Percentiles rank a stretch among this genome's conserved stretches.
These are phyloP conservation scores for Zygoascus bituminiphila DNA, from an alignment of 805 yeast species.

Conservation along the genomic window DNA sequence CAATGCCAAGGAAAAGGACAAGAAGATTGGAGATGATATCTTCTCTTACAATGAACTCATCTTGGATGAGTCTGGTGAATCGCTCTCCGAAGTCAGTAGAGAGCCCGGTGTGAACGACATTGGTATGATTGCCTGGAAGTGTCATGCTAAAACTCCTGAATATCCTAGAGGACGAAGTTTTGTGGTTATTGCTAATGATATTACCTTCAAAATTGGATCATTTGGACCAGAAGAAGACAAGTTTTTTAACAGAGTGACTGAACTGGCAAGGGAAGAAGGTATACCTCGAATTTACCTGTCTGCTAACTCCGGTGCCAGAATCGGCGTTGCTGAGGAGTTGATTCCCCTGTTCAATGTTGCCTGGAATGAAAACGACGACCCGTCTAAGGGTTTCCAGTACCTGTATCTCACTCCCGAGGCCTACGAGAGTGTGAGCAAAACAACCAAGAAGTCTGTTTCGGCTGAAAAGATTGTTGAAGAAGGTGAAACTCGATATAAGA, in stretches of 20 bases:
- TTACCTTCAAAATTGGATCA: slow-evolving; percentile 96
- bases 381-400: slow-evolving; percentile 83
- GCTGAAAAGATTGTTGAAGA: slow-evolving; percentile 76
- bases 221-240: slow-evolving; percentile 95
- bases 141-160: slow-evolving; percentile 89
- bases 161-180: slow-evolving; percentile 94
- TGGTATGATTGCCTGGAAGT: slow-evolving; percentile 97
- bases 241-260: slow-evolving; percentile 88
- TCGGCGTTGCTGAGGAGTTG: slow-evolving; percentile 95
- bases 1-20: slow-evolving; percentile 9
- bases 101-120: slow-evolving; percentile 93
- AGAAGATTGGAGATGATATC: slow-evolving; percentile 57
- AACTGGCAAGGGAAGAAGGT: slow-evolving; percentile 81
- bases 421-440: slow-evolving; percentile 41
- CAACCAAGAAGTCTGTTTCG: slow-evolving; percentile 42
- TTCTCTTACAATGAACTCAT: slow-evolving; percentile 78
- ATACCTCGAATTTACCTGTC: slow-evolving; percentile 93
- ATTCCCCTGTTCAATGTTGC: slow-evolving; percentile 83
- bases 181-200: slow-evolving; percentile 90
- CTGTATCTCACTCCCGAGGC: slow-evolving; percentile 69
- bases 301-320: slow-evolving; percentile 99
- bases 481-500: slow-evolving; percentile 76
- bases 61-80: slow-evolving; percentile 66
- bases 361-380: slow-evolving; percentile 74
- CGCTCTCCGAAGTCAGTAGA: slow-evolving; percentile 78